Percentiles rank a stretch among this genome's conserved stretches.
These are phyloP conservation scores for Apiotrichum siamense DNA, from an alignment of 1,284 basidiomycete genomes.

Conservation along the genomic window DNA sequence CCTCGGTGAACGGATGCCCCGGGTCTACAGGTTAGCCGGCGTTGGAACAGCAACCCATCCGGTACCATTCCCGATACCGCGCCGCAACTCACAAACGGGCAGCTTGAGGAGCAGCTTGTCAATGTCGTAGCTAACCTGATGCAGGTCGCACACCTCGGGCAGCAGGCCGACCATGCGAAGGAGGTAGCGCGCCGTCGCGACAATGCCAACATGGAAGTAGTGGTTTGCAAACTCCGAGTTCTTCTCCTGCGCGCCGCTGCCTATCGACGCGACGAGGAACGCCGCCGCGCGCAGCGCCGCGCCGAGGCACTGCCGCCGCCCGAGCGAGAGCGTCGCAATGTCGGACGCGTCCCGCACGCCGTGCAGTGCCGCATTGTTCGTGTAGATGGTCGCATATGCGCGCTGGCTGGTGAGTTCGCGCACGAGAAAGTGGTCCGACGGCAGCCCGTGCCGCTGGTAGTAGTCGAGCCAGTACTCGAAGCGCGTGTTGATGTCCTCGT, in stretches of 20 bases:
- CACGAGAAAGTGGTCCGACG: conserved; percentile 13
- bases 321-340: conserved; percentile 1
- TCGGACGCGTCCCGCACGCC: conserved; percentile 4
- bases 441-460: conserved; percentile 5
- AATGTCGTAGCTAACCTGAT: conserved; percentile 15
- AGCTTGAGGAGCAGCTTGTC: conserved; percentile 10
- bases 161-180: conserved; percentile 15
- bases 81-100: conserved; percentile 5
- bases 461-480: conserved; percentile 12
- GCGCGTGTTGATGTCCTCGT: background rate
- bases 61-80: too few species aligned
- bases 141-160: conserved; percentile 11
- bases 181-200: conserved; percentile 15
- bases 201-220: conserved; percentile 12
- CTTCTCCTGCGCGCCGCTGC: conserved; percentile 1
- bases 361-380: conserved; percentile 1
- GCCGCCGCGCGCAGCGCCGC: conserved; percentile 7
- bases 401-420: conserved; percentile 8
- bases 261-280: conserved; percentile 6
- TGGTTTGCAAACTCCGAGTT: conserved; percentile 10
- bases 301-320: conserved; percentile 8
- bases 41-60: background rate
- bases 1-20: conserved; percentile 1
- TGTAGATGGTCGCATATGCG: conserved; percentile 4
- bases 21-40: background rate